Base-by-base conservation (phyloP, 768 basidiomycete species). In the Pisolithus albus region DNA sequence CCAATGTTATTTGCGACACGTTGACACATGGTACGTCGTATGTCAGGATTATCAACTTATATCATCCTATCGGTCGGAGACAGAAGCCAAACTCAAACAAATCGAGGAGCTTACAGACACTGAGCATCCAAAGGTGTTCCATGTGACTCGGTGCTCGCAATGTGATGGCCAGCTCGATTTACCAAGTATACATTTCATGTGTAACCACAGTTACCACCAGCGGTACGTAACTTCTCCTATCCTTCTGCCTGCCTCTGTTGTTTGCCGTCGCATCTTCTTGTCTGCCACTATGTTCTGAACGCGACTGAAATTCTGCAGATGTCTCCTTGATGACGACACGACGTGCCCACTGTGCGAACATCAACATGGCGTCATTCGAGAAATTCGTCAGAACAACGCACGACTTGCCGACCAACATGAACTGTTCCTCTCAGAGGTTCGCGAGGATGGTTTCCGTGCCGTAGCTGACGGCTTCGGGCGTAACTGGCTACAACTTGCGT, bases 141-240 rank as follows among this genome's bases (percentile, higher is more conserved):
- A 97, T 63, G 89, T 95, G 54, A 94, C 93, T 7, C 77, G 92
- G 39, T 98, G 96, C 67, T 86, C 94, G 19, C 79, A 84, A 4
- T 98, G 96, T 66, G 79, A 84, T 15, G 90, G 86, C 1, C 90
- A 88, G 59, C 80, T 98, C 53, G 94, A 97, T 64, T 79, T 97
- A 9, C 95, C 96, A 0, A 87, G 82, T 56, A 77, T 98, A 6
- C 94, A 98, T 67, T 98, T 97, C 63, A 96, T 98, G 95, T 99
- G 95, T 69, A 84, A 86, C 61, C 96, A 98, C 64, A 92, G 90
- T 54, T 98, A 91, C 72, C 96, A 99, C 65, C 92, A 95, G 64
- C 77, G 93, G 91, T 90, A 49, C 41, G 70, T 64, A 68, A 49
- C 26, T n/a, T 5, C 42, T 49, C 26, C 26, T 51, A 21, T 52